Evolutionary conservation across 208 protist genomes (phyloP).

Genomic region (Crithidia sp.): DNA sequence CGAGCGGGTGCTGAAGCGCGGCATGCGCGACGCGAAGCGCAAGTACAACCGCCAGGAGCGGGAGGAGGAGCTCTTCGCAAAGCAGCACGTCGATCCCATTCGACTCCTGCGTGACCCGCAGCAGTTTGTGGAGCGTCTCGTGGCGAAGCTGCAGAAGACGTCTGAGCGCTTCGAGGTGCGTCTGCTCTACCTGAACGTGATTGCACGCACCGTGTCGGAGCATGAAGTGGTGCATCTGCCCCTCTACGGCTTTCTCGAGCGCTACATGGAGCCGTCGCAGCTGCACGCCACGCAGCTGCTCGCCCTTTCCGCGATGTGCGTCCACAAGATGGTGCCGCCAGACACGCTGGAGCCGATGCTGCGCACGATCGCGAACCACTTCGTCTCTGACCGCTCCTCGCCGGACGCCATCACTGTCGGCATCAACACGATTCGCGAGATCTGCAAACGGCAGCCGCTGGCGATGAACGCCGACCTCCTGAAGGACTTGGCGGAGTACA

Average conservation of each 20-base stretch:
- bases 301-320: slow-evolving; percentile 94
- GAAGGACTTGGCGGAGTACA: slow-evolving; percentile 95
- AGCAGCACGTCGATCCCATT: slow-evolving; percentile 94
- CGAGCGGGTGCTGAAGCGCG: slow-evolving; percentile 85
- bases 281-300: slow-evolving; percentile 96
- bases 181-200: slow-evolving; percentile 96
- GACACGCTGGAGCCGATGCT: slow-evolving; percentile 94
- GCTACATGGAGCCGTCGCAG: slow-evolving; percentile 97
- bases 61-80: slow-evolving; percentile 78
- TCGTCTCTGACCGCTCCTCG: slow-evolving; percentile 94
- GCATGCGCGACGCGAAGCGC: slow-evolving; percentile 63
- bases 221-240: slow-evolving; percentile 97
- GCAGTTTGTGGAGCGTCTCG: slow-evolving; percentile 94
- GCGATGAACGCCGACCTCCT: slow-evolving; percentile 95
- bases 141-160: slow-evolving; percentile 91
- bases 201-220: slow-evolving; percentile 94
- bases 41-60: slow-evolving; percentile 89
- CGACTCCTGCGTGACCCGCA: slow-evolving; percentile 97
- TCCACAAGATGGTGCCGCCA: slow-evolving; percentile 95
- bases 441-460: slow-evolving; percentile 95
- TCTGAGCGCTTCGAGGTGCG: slow-evolving; percentile 96
- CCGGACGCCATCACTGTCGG: slow-evolving; percentile 95
- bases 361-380: slow-evolving; percentile 95
- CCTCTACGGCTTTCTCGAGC: slow-evolving; percentile 96
- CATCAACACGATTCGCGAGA: slow-evolving; percentile 97